Percentiles rank a stretch among this genome's conserved stretches.
Evolutionary conservation across 225 moss, liverwort and hornwort species (phyloP).

Genomic region (Sphagnum tenellum): DNA sequence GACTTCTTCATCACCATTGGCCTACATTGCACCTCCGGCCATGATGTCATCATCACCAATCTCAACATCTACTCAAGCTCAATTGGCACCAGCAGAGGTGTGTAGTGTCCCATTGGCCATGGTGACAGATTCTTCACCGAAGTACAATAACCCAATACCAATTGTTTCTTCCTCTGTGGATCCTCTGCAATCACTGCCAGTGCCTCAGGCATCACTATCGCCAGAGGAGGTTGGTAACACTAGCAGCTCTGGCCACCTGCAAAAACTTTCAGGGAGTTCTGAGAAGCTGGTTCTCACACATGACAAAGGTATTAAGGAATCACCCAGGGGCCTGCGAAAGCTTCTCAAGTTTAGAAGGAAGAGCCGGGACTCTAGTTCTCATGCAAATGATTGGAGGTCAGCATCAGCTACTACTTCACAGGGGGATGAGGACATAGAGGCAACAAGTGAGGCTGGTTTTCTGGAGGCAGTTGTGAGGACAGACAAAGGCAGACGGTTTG

Average conservation of each 20-base stretch:
- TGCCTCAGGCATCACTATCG: conserved; percentile 49
- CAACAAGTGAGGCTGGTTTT: conserved; percentile 26
- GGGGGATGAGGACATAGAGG: conserved; percentile 71
- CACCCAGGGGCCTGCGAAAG: conserved; percentile 74
- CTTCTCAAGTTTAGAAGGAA: conserved; percentile 78
- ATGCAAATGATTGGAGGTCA: conserved; percentile 55
- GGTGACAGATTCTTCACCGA: too few relatives aligned
- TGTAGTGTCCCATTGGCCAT: too few relatives aligned
- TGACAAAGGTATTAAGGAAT: conserved; percentile 44
- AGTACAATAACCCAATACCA: too few relatives aligned
- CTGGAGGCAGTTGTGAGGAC: conserved; percentile 27
- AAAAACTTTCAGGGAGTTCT: too few relatives aligned
- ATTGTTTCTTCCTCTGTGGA: too few relatives aligned
- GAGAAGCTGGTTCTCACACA: too few relatives aligned
- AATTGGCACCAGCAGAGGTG: too few relatives aligned
- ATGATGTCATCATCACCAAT: conserved; percentile 30
- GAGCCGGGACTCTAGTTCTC: conserved; percentile 35
- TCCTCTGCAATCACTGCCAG: conserved; percentile 21
- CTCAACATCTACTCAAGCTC: conserved; percentile 10
- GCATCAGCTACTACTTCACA: conserved; percentile 61
- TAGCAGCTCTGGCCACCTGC: too few relatives aligned
- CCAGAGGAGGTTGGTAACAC: conserved; percentile 22
- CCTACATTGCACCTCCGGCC: conserved; percentile 39
- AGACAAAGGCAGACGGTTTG: conserved; percentile 31
- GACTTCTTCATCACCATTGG: conserved; percentile 25